Conservation (phyloP, 1,284 basidiomycete species). For the Microbotryum silenes-acaulis region DNA sequence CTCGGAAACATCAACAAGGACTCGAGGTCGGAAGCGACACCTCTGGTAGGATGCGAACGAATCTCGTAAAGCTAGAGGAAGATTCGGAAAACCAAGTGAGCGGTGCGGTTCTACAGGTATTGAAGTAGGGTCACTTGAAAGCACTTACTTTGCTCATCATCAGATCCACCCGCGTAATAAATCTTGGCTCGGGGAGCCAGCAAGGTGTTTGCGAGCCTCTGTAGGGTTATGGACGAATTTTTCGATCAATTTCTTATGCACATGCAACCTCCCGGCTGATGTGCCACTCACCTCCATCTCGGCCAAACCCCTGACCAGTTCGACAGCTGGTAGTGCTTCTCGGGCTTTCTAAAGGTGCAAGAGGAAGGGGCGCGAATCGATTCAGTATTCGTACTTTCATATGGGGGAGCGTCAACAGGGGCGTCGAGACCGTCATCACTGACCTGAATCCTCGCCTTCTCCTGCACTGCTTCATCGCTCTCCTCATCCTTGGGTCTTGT, state of each 20-base stretch:
- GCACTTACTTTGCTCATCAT: slow-evolving; percentile 41
- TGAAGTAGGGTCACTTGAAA: slow-evolving; percentile 8
- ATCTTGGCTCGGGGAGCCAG: slow-evolving; percentile 42
- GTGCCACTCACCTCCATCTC: slow-evolving; percentile 39
- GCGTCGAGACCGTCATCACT: background rate
- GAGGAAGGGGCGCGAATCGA: background rate
- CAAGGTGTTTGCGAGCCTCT: slow-evolving; percentile 38
- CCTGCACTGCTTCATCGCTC: slow-evolving; percentile 3
- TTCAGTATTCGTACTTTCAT: too few relatives aligned
- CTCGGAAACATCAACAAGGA: slow-evolving; percentile 39
- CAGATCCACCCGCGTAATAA: slow-evolving; percentile 42
- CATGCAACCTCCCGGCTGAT: too few relatives aligned
- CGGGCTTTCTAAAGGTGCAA: slow-evolving; percentile 25
- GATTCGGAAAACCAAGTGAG: background rate
- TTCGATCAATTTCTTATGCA: too few relatives aligned
- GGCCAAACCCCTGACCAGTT: slow-evolving; percentile 38
- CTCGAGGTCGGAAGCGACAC: slow-evolving; percentile 42
- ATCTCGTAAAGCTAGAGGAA: too few relatives aligned
- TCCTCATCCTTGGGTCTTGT: slow-evolving; percentile 20
- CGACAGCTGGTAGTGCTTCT: background rate
- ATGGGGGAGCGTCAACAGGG: too few relatives aligned
- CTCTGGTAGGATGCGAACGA: slow-evolving; percentile 36
- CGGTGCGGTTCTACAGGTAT: background rate
- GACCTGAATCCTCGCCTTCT: slow-evolving; percentile 20
- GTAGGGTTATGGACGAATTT: background rate